Evolutionary conservation across 78 protist genomes (phyloP).

Genomic region (Cavenderia fasciculata): DNA sequence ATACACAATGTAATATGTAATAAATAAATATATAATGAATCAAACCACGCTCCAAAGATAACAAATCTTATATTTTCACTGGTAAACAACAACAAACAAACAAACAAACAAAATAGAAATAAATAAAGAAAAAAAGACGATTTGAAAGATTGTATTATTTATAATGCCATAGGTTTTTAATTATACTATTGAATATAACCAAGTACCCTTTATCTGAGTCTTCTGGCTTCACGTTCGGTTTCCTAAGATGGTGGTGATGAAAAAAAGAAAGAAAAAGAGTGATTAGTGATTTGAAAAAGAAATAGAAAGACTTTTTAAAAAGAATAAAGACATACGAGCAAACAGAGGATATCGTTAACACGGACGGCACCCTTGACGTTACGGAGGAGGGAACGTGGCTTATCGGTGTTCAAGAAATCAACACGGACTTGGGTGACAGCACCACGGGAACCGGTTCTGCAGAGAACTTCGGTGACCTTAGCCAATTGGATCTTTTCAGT

Average conservation of each 20-base stretch:
- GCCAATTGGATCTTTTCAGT: constrained; percentile 85
- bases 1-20: no score
- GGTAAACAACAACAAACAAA: no score
- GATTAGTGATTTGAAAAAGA: background rate
- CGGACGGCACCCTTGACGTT: constrained; percentile 94
- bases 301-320: background rate
- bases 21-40: no score
- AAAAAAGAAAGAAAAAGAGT: background rate
- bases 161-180: no score
- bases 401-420: constrained; percentile 82
- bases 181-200: no score
- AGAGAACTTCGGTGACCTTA: constrained; percentile 86
- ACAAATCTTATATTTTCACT: no score
- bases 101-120: no score
- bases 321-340: background rate
- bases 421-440: constrained; percentile 95
- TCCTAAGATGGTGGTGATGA: constrained; percentile 48
- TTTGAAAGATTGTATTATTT: no score
- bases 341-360: constrained; percentile 76
- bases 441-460: constrained; percentile 95
- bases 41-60: no score
- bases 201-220: constrained; percentile 93
- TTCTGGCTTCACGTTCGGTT: constrained; percentile 95
- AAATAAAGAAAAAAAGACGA: no score
- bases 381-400: constrained; percentile 86